Evolutionary conservation across 2,329 filamentous ascomycete species (phyloP).

Genomic region (Metarhizium robertsii): DNA sequence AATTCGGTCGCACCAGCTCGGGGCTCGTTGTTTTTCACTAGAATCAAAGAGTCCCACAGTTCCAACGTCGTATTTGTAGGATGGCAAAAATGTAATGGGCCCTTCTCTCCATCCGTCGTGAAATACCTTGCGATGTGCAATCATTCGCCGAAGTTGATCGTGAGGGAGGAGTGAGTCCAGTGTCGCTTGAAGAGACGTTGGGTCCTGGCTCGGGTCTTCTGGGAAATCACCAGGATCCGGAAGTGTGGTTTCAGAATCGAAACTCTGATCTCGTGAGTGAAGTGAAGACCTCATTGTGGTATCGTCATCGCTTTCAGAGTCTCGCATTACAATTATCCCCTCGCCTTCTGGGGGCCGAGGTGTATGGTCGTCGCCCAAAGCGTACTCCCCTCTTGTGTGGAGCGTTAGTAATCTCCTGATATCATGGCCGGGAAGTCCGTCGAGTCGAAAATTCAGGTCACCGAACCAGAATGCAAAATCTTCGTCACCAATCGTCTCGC

Average conservation of each 20-base stretch:
- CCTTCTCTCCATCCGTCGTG: constrained; percentile 91
- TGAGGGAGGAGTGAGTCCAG: constrained; percentile 80
- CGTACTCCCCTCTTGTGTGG: constrained; percentile 73
- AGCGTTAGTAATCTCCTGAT: constrained; percentile 76
- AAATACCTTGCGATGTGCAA: constrained; percentile 69
- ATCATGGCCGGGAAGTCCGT: constrained; percentile 81
- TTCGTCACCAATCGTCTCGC: constrained; percentile 71
- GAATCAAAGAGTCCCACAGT: constrained; percentile 88
- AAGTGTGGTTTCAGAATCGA: constrained; percentile 33
- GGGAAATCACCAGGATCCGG: constrained; percentile 58
- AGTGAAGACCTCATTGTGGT: constrained; percentile 24
- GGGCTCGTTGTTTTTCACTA: constrained; percentile 84
- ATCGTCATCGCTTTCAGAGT: constrained; percentile 38
- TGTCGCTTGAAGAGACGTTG: constrained; percentile 79
- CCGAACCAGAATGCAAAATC: constrained; percentile 96
- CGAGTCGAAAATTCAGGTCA: constrained; percentile 88
- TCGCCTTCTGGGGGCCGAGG: constrained; percentile 33
- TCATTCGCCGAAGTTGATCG: constrained; percentile 72
- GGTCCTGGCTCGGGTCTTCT: constrained; percentile 64
- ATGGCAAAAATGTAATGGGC: constrained; percentile 77
- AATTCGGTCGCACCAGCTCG: constrained; percentile 96
- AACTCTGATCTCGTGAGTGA: constrained; percentile 24
- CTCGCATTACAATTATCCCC: constrained; percentile 37
- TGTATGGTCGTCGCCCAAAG: constrained; percentile 34
- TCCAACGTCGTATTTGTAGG: constrained; percentile 97